phyloP scores from a whole-genome alignment of 2,329 filamentous ascomycete species.

The Neonectria hederae region DNA sequence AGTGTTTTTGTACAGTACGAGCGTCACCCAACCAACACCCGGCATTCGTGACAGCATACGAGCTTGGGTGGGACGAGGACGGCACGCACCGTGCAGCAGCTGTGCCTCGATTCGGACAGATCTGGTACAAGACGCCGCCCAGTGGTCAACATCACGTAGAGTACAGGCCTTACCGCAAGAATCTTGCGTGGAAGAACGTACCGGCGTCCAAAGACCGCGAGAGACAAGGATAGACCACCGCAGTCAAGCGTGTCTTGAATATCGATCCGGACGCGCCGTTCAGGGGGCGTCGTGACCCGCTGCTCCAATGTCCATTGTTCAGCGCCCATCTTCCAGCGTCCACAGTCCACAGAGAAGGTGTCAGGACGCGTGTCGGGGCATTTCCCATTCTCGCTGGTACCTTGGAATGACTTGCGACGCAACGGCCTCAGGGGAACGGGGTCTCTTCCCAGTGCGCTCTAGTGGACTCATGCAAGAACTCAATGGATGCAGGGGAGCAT shows the following conservation, averaged over 20 bases:
- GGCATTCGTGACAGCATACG: neutral
- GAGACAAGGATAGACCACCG: slow-evolving; percentile 18
- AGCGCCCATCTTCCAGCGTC: slow-evolving; percentile 2
- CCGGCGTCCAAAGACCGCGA: neutral
- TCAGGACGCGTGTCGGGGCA: slow-evolving; percentile 19
- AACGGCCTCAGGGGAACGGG: neutral
- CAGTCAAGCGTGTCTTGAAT: slow-evolving; percentile 26
- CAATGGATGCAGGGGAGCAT: neutral
- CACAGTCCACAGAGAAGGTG: slow-evolving; percentile 4
- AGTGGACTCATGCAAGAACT: neutral
- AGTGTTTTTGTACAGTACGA: neutral
- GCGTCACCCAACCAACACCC: neutral
- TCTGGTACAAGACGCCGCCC: neutral
- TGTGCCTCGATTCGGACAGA: neutral
- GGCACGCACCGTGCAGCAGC: neutral
- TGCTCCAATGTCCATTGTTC: slow-evolving; percentile 20
- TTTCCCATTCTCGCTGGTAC: slow-evolving; percentile 16
- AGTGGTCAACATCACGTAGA: neutral
- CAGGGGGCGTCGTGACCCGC: slow-evolving; percentile 35
- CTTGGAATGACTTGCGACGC: slow-evolving; percentile 2
- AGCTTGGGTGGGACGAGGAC: neutral
- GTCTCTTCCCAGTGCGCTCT: neutral
- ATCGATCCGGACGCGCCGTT: slow-evolving; percentile 41
- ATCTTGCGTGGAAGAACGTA: neutral
- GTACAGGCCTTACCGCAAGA: neutral